Conservation (phyloP, 2,329 filamentous ascomycete species). For the Chrysosphaeria jannelii region DNA sequence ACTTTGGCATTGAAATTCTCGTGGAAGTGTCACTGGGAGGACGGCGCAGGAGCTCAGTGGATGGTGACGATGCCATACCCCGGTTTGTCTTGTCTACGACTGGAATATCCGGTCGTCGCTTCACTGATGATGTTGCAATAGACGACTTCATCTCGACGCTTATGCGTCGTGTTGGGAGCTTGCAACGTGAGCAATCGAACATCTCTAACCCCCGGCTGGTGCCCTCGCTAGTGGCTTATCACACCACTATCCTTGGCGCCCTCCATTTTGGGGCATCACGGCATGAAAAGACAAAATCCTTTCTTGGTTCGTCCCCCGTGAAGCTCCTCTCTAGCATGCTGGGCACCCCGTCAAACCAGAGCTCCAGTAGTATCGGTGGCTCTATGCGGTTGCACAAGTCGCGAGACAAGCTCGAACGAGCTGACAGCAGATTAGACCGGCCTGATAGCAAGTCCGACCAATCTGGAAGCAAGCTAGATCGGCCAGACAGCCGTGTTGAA, state of each 20-base stretch:
- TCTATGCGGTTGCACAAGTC: slow-evolving; percentile 2
- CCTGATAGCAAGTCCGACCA: slow-evolving; percentile 9
- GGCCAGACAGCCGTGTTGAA: slow-evolving; percentile 9
- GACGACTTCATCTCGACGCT: slow-evolving; percentile 48
- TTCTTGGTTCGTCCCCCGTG: slow-evolving; percentile 58
- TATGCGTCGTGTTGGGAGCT: slow-evolving; percentile 40
- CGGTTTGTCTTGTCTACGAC: slow-evolving; percentile 19
- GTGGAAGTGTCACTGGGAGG: slow-evolving; percentile 31
- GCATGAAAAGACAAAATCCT: slow-evolving; percentile 32
- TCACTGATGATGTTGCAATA: slow-evolving; percentile 39
- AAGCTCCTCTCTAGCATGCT: slow-evolving; percentile 72
- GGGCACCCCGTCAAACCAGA: slow-evolving; percentile 1
- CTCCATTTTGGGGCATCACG: slow-evolving; percentile 28
- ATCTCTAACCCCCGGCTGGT: slow-evolving; percentile 32
- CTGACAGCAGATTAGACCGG: slow-evolving; percentile 8
- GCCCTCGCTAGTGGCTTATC: slow-evolving; percentile 41
- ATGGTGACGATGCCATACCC: slow-evolving; percentile 10
- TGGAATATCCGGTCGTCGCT: slow-evolving; percentile 40
- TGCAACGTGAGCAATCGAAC: slow-evolving; percentile 40
- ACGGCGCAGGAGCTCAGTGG: too few species aligned
- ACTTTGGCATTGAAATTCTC: slow-evolving; percentile 41
- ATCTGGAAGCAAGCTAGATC: slow-evolving; percentile 2
- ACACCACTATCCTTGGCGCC: slow-evolving; percentile 45
- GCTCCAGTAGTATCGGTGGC: slow-evolving; percentile 9
- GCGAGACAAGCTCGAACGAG: too few species aligned